Evolutionary conservation across 176 grass and related monocot genomes (phyloP).

Genomic region (Musa itinerans): DNA sequence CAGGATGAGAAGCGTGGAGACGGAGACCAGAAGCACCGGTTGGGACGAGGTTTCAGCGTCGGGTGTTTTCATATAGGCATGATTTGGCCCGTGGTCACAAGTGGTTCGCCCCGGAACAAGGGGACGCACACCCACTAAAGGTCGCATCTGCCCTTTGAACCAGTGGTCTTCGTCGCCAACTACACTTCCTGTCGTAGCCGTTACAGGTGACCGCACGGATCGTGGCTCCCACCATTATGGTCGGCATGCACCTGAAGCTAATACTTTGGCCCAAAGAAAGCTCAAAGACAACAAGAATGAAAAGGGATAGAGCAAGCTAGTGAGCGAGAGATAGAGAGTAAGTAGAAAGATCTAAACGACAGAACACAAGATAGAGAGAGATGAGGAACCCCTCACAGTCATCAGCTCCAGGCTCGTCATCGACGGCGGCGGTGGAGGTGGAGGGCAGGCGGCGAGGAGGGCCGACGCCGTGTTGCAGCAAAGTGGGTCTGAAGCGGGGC

Average conservation of each 20-base stretch:
- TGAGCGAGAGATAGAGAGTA: background rate
- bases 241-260: background rate
- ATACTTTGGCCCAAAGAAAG: constrained; percentile 4
- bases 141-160: background rate
- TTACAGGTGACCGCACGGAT: background rate
- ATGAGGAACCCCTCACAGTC: constrained; percentile 37
- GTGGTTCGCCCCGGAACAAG: too few relatives aligned
- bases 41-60: too few relatives aligned
- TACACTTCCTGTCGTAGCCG: background rate
- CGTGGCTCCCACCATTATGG: background rate
- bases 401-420: background rate
- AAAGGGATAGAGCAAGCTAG: constrained; percentile 5
- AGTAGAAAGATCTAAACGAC: background rate
- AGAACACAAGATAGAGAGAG: background rate
- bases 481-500: constrained; percentile 11
- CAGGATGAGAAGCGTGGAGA: too few relatives aligned
- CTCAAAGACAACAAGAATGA: background rate
- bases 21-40: too few relatives aligned
- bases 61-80: too few relatives aligned
- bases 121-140: background rate
- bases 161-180: background rate
- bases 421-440: background rate
- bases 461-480: constrained; percentile 15
- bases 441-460: background rate
- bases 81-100: too few relatives aligned